Base-by-base conservation (phyloP, 2,329 filamentous ascomycete species). In the Lachnellula occidentalis region DNA sequence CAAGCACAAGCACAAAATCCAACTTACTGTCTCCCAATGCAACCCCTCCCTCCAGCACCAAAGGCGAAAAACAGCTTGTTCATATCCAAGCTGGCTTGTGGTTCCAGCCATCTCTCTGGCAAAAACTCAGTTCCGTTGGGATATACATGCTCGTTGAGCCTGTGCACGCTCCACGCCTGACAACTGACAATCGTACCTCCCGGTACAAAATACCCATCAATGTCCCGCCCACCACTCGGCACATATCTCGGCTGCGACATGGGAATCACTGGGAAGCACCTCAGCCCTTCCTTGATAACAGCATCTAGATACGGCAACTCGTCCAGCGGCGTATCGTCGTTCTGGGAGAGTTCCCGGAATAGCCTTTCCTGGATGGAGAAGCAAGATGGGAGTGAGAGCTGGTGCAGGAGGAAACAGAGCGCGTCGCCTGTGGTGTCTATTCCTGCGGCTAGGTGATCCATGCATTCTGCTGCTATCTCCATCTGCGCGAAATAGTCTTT, bases 41-140 rank as follows among this genome's bases (percentile, higher is more conserved):
- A 88, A 0, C 83, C 83, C 61, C 85, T 73, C 0, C 82, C 84
- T 4, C 85, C 85, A 47, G 75, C 80, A 6, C 82, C 78, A 72
- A 88, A 87, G 0, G 85, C 79, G 72, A 86, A 87, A 64, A 85
- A 80, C 7, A 81, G 64, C 43, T 80, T 73, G 61, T 80, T 80
- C 54, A 82, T 76, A 63, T 92, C 87, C 56, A 86, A 78, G 63
- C 92, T 89, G 2, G 88, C 90, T 45, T 85, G 79, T 8, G 79
- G 77, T 15, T 79, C 82, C 60, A 96, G 80, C 92, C 92, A 96
- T 61, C 92, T 80, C 54, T 92, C 88, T 0, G 92, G 92, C 49
- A 85, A 77, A 66, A 92, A 96, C 5, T 70, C 72, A 57, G 95
- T 87, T 0, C 91, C 87, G 43, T 91, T 79, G 1, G 86, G 83